Evolutionary conservation across 768 basidiomycete species (phyloP).

Genomic region (Austroboletus eburneus): DNA sequence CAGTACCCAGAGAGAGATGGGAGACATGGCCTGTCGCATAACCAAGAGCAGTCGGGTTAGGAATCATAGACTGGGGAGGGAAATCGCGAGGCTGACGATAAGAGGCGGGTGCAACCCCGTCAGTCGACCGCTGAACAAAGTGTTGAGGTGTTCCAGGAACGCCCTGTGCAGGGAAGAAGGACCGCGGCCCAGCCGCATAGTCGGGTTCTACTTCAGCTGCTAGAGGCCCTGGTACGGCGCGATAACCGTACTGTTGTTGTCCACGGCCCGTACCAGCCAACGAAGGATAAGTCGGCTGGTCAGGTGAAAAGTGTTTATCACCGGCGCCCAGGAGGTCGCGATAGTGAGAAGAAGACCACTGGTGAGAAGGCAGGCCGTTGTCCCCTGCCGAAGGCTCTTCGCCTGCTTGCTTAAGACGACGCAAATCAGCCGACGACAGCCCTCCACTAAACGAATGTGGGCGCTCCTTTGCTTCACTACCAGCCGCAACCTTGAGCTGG

Average conservation of each 20-base stretch:
- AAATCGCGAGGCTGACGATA: constrained; percentile 62
- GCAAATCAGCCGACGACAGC: constrained; percentile 67
- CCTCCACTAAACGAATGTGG: constrained; percentile 82
- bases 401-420: constrained; percentile 68
- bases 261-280: constrained; percentile 50
- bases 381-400: constrained; percentile 38
- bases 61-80: constrained; percentile 52
- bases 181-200: constrained; percentile 55
- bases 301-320: constrained; percentile 41
- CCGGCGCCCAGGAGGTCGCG: constrained; percentile 38
- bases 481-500: constrained; percentile 48
- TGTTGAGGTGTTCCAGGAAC: constrained; percentile 39
- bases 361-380: constrained; percentile 39
- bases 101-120: constrained; percentile 40
- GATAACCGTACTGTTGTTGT: constrained; percentile 50
- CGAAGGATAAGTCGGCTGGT: constrained; percentile 63
- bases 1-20: constrained; percentile 66
- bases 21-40: constrained; percentile 56
- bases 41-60: constrained; percentile 50
- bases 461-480: constrained; percentile 64
- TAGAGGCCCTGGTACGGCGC: constrained; percentile 33
- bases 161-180: constrained; percentile 44
- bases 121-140: constrained; percentile 52
- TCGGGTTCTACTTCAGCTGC: constrained; percentile 38
- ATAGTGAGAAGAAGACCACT: constrained; percentile 49